Evolutionary conservation across 306 rosid genomes (phyloP), one percentile per base, ranked within the genome.

Genomic region (Vigna nakashimae): DNA sequence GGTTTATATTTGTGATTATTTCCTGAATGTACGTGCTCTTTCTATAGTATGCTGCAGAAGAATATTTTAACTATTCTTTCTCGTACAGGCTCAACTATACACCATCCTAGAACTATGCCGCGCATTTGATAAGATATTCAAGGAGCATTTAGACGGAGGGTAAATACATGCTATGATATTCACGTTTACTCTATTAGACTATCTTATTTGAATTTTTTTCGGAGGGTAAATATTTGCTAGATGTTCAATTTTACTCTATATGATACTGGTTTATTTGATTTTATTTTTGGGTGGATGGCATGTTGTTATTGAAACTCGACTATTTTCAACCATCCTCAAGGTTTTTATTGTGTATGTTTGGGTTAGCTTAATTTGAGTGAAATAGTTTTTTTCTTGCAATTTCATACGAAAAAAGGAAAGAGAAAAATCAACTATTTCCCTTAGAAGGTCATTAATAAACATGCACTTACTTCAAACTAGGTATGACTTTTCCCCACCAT

Each of bases 121-220:
- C 28, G 97, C 94, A 73, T 95, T 95, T 85, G 98, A 95, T 66
- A 87, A 91, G 81, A 87, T 92, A 81, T 95, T 92, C 88, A 95
- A 95, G 91, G 99, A 95, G 89, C 99, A 95, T 82, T 84, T 95
- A 84, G 99, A 95, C 62, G 99, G 98, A 88, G 98, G 98, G 99
- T 91, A 92, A 84, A 65, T 82, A 45, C 66, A 49, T 84, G 8
- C 45, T 56, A 15, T 32, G 40, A 8, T 84, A 72, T 24, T 51
- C 32, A 2, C 68, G 22, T 71, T 79, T 36, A 9, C 74, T 80
- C 38, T 51, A 24, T 46, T 46, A 32, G 40, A 24, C 26, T 78
- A 50, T 20, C 26, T 70, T 71, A 26, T 75, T 70, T 66, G 43
- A 51, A 28, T 48, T 57, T 77, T 34, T 79, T 78, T 51, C 15